A percentile compares a stretch with the other conserved stretches of the same genome.
phyloP scores from a whole-genome alignment of 257 asterid genomes.

The Misopates orontium region DNA sequence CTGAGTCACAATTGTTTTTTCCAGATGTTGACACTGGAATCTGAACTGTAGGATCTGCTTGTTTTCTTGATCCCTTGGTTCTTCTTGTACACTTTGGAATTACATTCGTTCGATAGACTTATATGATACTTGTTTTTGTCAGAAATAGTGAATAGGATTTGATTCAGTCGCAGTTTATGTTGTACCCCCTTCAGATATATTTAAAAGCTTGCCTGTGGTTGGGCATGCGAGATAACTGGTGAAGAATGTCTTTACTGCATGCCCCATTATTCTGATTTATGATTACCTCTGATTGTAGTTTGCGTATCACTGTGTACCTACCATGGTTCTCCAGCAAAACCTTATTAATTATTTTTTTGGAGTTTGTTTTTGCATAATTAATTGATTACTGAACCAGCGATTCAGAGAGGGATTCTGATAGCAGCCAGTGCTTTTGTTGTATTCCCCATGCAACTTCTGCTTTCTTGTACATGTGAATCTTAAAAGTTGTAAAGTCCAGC shows the following conservation, averaged over 20 bases:
- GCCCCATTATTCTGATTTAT: background rate
- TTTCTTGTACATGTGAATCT: background rate
- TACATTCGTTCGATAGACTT: background rate
- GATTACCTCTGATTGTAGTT: background rate
- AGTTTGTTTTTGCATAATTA: background rate
- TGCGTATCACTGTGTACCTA: background rate
- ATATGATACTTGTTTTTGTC: constrained; percentile 5
- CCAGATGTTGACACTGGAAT: constrained; percentile 12
- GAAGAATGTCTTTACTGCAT: background rate
- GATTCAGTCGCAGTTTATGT: constrained; percentile 6
- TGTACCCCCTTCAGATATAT: background rate
- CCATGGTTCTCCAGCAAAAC: too few species aligned
- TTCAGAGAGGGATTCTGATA: background rate
- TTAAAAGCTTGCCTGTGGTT: constrained; percentile 1
- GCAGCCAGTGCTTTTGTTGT: constrained; percentile 9
- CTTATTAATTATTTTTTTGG: background rate
- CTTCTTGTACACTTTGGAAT: background rate
- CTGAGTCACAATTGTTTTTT: background rate
- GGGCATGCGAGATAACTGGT: background rate
- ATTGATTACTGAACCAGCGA: constrained; percentile 2
- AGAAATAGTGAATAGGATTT: background rate
- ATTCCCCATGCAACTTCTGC: background rate
- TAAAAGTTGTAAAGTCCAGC: constrained; percentile 11
- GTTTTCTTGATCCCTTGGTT: background rate
- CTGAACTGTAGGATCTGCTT: background rate